A percentile compares a stretch with the other conserved stretches of the same genome.
These are phyloP conservation scores for Silybum marianum DNA, from an alignment of 129 eudicot species.

Conservation along the genomic window DNA sequence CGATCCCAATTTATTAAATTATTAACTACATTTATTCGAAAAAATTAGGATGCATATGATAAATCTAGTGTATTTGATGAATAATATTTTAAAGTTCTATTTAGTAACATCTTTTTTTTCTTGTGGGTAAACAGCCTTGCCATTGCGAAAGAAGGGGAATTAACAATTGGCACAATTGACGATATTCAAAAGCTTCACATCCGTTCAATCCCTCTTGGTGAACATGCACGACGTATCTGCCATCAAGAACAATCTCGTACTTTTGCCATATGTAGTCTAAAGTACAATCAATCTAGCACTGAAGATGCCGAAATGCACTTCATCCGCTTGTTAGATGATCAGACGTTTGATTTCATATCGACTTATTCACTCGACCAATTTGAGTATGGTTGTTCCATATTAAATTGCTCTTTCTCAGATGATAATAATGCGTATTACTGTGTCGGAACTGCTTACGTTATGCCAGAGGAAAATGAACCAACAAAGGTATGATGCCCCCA, in stretches of 20 bases:
- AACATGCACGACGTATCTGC: conserved; percentile 92
- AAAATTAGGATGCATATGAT: neutral
- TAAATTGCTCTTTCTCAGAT: conserved; percentile 94
- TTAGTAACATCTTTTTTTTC: neutral
- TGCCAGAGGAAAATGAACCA: conserved; percentile 96
- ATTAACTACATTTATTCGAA: neutral
- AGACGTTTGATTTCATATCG: conserved; percentile 87
- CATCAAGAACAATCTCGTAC: conserved; percentile 96
- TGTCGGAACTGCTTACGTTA: conserved; percentile 92
- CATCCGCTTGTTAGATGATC: conserved; percentile 88
- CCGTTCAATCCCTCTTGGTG: conserved; percentile 93
- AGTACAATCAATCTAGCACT: conserved; percentile 72
- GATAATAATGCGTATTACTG: conserved; percentile 91
- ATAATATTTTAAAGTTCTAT: neutral
- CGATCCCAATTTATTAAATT: neutral
- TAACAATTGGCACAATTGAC: conserved; percentile 93
- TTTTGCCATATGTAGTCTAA: conserved; percentile 85
- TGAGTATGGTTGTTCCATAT: conserved; percentile 85
- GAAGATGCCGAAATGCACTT: conserved; percentile 89
- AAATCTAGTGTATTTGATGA: neutral
- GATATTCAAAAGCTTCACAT: conserved; percentile 97
- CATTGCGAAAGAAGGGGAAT: conserved; percentile 91
- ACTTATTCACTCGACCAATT: conserved; percentile 83
- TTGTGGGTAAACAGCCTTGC: conserved; percentile 68
- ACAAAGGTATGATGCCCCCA: conserved; percentile 56